Percentiles rank a stretch among this genome's conserved stretches.
These are phyloP conservation scores for Toxoplasma gondii DNA, from an alignment of 169 alveolate genomes.

Conservation along the genomic window DNA sequence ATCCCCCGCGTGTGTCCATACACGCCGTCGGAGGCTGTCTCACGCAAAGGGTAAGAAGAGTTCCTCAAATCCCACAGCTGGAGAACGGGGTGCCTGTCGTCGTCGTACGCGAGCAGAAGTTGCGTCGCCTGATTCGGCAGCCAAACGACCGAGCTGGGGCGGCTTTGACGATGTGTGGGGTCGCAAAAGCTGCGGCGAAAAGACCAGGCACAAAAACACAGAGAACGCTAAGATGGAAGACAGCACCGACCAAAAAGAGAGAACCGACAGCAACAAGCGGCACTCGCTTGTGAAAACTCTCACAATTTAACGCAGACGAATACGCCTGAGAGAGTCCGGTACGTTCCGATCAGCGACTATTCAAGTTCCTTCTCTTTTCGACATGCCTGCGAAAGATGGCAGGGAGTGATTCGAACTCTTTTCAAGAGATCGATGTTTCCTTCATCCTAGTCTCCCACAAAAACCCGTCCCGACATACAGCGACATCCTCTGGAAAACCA, in stretches of 20 bases:
- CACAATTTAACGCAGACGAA: too few species aligned
- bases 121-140: constrained; percentile 76
- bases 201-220: background rate
- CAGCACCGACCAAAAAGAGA: background rate
- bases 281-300: background rate
- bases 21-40: constrained; percentile 47
- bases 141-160: constrained; percentile 75
- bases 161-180: constrained; percentile 75
- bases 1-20: constrained; percentile 66
- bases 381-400: too few species aligned
- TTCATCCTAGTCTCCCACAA: too few species aligned
- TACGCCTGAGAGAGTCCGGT: too few species aligned
- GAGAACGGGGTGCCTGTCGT: constrained; percentile 76
- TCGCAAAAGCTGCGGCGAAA: constrained; percentile 71
- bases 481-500: too few species aligned
- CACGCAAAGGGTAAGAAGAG: constrained; percentile 75
- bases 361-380: too few species aligned
- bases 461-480: too few species aligned
- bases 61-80: constrained; percentile 79
- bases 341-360: too few species aligned
- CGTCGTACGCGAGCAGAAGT: constrained; percentile 74
- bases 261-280: background rate
- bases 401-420: too few species aligned
- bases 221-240: background rate
- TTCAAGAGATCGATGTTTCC: too few species aligned